Evolutionary conservation across 2,329 filamentous ascomycete species (phyloP).

Genomic region (Aphanoascus verrucosus): DNA sequence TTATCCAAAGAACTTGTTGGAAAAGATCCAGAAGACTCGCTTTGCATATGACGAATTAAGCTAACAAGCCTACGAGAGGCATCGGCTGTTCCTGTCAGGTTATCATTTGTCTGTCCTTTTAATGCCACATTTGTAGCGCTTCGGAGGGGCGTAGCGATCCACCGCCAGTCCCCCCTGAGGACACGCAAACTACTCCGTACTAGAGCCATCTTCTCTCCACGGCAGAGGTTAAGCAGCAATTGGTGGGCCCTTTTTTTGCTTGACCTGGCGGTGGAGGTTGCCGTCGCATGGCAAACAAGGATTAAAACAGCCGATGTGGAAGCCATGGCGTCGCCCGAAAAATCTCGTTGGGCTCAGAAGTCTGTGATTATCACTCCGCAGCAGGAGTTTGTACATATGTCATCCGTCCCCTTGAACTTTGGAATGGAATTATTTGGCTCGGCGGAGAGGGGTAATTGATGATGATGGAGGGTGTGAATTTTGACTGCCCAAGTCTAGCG

Average conservation of each 20-base stretch:
- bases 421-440: not conserved
- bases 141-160: slow-evolving; percentile 7
- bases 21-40: too few species aligned
- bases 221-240: not conserved
- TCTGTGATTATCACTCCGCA: too few species aligned
- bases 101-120: not conserved
- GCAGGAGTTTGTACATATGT: not conserved
- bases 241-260: not conserved
- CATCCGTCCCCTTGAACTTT: not conserved
- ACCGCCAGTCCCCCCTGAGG: not conserved
- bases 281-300: slow-evolving; percentile 12
- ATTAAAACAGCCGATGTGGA: not conserved
- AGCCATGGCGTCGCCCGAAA: slow-evolving; percentile 6
- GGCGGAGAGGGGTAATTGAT: too few species aligned
- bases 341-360: not conserved
- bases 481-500: not conserved
- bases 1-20: too few species aligned
- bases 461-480: not conserved
- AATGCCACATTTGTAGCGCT: not conserved
- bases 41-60: too few species aligned
- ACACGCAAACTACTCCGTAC: not conserved
- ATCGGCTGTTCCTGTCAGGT: too few species aligned
- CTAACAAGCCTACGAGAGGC: too few species aligned
- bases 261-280: slow-evolving; percentile 5
- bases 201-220: not conserved